Evolutionary conservation across 2,329 filamentous ascomycete genomes (phyloP), one percentile per base, ranked within the genome.

Genomic region (Colletotrichum eleusines): DNA sequence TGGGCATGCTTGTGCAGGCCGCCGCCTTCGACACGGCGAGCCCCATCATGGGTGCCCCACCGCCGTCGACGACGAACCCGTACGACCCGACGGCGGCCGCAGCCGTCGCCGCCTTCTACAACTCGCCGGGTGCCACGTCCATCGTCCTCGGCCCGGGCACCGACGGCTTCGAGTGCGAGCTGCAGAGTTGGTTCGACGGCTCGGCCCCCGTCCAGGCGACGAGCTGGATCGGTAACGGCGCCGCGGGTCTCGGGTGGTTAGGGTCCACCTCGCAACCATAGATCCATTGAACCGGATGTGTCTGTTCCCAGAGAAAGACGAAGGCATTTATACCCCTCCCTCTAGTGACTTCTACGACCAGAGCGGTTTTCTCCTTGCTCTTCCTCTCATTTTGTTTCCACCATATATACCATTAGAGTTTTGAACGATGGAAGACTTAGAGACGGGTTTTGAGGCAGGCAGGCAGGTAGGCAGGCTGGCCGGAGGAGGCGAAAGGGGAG

Each of bases 131-230:
- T 28, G 61, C 73, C n/a, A 63, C 75, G 5, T 69, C 74, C 44
- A 70, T 73, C 46, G 59, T 74, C 48, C 75, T 82, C 5, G 77
- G 76, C 2, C 78, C 80, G n/a, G 75, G 77, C 9, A 81, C 81
- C 53, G 85, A 86, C 66, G 84, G 84, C 1, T 87, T 83, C 69
- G 82, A 85, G 72, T 78, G 76, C 11, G 85, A 86, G 74, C 74
- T 87, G 62, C 82, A 83, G 71, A 72, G 69, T 51, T 73, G 72
- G 72, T 73, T 72, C 66, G 72, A 72, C 26, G 72, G 66, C 28
- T 31, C 62, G 2, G 64, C 72, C 3, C 68, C 68, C 9, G 68
- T 71, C 11, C 69, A 73, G 38, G 57, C 61, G 18, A 71, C 62
- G 2, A 63, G 59, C 58, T 72, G 72, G 69, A 72, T 62, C 23